phyloP scores from a whole-genome alignment of 2,329 filamentous ascomycete species.

The Penicillium sp. region DNA sequence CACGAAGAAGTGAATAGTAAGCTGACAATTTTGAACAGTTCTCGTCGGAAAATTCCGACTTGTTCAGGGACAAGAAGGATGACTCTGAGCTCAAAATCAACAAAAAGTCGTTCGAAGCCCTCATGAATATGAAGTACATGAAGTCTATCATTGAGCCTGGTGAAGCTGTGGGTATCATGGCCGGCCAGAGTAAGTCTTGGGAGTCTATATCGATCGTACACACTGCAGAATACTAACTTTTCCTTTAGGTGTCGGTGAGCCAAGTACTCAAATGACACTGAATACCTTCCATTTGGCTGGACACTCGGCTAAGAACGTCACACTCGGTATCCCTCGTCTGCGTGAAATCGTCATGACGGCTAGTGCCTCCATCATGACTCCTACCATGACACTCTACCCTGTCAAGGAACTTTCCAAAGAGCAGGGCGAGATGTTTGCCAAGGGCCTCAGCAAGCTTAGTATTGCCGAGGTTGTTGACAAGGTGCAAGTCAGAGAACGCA shows the following conservation, averaged over 20 bases:
- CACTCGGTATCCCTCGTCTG: constrained; percentile 91
- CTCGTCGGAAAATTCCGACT: constrained; percentile 65
- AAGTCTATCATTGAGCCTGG: constrained; percentile 88
- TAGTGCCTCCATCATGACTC: constrained; percentile 80
- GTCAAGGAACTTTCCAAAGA: constrained; percentile 64
- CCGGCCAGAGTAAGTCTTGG: constrained; percentile 65
- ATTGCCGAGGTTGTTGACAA: constrained; percentile 79
- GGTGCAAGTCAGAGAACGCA: constrained; percentile 70
- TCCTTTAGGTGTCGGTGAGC: constrained; percentile 57
- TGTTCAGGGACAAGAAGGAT: constrained; percentile 57
- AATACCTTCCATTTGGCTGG: constrained; percentile 99
- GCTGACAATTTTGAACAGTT: constrained; percentile 48
- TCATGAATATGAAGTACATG: constrained; percentile 89
- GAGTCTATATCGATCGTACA: not conserved
- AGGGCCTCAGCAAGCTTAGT: constrained; percentile 81
- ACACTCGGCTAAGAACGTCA: constrained; percentile 97
- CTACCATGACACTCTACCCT: constrained; percentile 65
- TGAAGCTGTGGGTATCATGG: constrained; percentile 94
- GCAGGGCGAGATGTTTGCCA: constrained; percentile 74
- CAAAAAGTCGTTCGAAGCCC: constrained; percentile 71
- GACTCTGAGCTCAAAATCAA: constrained; percentile 36
- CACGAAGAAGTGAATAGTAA: not conserved
- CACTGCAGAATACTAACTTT: not conserved
- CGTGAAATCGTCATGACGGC: constrained; percentile 99
- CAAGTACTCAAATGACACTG: constrained; percentile 97